phyloP scores from a whole-genome alignment of 2,329 filamentous ascomycete species.

The Leptoxyphium fumago region DNA sequence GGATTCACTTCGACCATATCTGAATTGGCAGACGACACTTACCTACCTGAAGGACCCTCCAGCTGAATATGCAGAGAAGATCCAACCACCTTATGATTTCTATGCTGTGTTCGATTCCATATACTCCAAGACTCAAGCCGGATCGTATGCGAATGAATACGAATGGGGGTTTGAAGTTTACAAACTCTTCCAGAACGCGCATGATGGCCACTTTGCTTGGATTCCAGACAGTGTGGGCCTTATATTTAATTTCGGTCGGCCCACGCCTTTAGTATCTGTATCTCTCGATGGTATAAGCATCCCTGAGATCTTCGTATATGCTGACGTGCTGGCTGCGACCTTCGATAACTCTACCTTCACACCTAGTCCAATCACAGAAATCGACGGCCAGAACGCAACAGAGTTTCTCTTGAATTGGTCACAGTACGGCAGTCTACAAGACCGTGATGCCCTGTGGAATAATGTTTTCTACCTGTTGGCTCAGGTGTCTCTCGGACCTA shows the following conservation, averaged over 20 bases:
- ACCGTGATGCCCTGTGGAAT: slow-evolving; percentile 43
- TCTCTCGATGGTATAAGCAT: slow-evolving; percentile 44
- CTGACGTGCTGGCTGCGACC: slow-evolving; percentile 29
- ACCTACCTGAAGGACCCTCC: slow-evolving; percentile 31
- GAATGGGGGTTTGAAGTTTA: slow-evolving; percentile 38
- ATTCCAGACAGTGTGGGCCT: slow-evolving; percentile 38
- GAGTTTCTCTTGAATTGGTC: slow-evolving; percentile 35
- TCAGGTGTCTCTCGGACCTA: slow-evolving; percentile 26
- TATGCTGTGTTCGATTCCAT: slow-evolving; percentile 25
- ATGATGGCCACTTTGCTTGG: slow-evolving; percentile 51
- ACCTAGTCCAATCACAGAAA: slow-evolving; percentile 37
- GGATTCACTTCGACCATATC: slow-evolving; percentile 29
- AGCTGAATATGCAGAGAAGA: slow-evolving; percentile 29
- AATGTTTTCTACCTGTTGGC: slow-evolving; percentile 33
- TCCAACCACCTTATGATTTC: slow-evolving; percentile 29
- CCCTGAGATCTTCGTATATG: slow-evolving; percentile 42
- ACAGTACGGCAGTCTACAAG: slow-evolving; percentile 36
- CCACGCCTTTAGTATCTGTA: slow-evolving; percentile 42
- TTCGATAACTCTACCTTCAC: slow-evolving; percentile 26
- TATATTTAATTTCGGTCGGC: slow-evolving; percentile 36
- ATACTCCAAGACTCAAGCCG: slow-evolving; percentile 22
- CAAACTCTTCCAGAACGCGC: slow-evolving; percentile 37
- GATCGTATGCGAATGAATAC: slow-evolving; percentile 26
- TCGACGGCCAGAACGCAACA: slow-evolving; percentile 42
- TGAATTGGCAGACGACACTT: slow-evolving; percentile 32